Conservation (phyloP, 306 rosid species). For the Vigna radiata region DNA sequence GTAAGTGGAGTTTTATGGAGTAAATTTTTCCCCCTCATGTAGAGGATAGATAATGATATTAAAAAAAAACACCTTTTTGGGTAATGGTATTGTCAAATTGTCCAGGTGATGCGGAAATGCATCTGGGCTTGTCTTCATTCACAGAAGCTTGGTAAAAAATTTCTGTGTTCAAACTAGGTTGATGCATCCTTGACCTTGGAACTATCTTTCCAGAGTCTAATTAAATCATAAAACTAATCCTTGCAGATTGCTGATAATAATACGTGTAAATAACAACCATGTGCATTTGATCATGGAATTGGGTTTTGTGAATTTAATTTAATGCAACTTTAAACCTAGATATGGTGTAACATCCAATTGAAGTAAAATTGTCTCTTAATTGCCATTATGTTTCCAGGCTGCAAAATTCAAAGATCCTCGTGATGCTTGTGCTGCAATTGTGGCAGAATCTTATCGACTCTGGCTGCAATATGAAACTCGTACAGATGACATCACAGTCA, state of each 20-base stretch:
- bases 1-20: conserved; percentile 15
- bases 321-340: conserved; percentile 17
- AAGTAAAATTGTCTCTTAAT: conserved; percentile 38
- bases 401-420: conserved; percentile 91
- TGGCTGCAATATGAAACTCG: conserved; percentile 99
- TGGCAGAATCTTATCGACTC: conserved; percentile 95
- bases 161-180: conserved; percentile 30
- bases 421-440: conserved; percentile 99
- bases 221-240: conserved; percentile 21
- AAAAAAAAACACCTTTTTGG: not conserved
- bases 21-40: conserved; percentile 17
- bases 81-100: not conserved
- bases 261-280: not conserved
- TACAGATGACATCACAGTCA: conserved; percentile 96
- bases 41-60: not conserved
- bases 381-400: conserved; percentile 62
- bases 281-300: conserved; percentile 10
- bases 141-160: conserved; percentile 18
- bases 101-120: conserved; percentile 28
- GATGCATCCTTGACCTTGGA: conserved; percentile 2
- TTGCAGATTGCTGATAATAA: not conserved
- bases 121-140: conserved; percentile 9
- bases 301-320: conserved; percentile 37
- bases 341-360: conserved; percentile 22
- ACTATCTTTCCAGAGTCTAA: conserved; percentile 21